Evolutionary conservation across 257 asterid species (phyloP).

Genomic region (Solanum chaucha): DNA sequence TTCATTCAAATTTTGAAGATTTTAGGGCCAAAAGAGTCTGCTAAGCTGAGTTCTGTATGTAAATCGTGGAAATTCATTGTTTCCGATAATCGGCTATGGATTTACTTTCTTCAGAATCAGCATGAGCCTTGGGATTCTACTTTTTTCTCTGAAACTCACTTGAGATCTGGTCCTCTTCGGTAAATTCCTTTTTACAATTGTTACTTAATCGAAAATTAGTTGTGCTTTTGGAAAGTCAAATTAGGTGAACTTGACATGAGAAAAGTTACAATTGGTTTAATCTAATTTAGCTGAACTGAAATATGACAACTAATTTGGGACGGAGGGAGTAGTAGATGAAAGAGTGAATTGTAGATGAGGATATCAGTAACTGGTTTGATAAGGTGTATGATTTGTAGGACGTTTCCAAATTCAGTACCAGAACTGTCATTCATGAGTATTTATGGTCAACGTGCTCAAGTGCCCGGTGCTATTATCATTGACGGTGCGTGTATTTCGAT

Average conservation of each 20-base stretch:
- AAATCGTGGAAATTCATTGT: slow-evolving; percentile 63
- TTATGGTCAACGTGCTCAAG: slow-evolving; percentile 71
- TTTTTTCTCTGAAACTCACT: slow-evolving; percentile 70
- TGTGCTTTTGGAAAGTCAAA: not conserved
- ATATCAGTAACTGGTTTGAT: not conserved
- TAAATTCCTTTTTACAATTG: slow-evolving; percentile 11
- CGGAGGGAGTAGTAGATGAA: not conserved
- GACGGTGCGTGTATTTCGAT: slow-evolving; percentile 47
- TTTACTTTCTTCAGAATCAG: slow-evolving; percentile 78
- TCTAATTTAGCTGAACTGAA: not conserved
- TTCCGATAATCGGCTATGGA: slow-evolving; percentile 83
- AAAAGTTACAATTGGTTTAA: not conserved
- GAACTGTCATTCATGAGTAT: slow-evolving; percentile 83
- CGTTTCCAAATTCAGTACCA: slow-evolving; percentile 51
- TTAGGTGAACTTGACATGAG: not conserved
- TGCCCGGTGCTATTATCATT: slow-evolving; percentile 80
- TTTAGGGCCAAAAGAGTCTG: slow-evolving; percentile 76
- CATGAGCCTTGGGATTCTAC: slow-evolving; percentile 70
- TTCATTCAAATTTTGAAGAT: slow-evolving; percentile 46
- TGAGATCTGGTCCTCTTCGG: slow-evolving; percentile 83
- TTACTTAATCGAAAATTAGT: not conserved
- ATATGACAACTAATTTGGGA: not conserved
- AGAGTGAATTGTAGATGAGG: not conserved
- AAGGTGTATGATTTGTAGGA: slow-evolving; percentile 35
- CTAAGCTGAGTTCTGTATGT: slow-evolving; percentile 62